Evolutionary conservation across 495 filamentous ascomycete genomes (phyloP).

Genomic region (Tuber calosporum): DNA sequence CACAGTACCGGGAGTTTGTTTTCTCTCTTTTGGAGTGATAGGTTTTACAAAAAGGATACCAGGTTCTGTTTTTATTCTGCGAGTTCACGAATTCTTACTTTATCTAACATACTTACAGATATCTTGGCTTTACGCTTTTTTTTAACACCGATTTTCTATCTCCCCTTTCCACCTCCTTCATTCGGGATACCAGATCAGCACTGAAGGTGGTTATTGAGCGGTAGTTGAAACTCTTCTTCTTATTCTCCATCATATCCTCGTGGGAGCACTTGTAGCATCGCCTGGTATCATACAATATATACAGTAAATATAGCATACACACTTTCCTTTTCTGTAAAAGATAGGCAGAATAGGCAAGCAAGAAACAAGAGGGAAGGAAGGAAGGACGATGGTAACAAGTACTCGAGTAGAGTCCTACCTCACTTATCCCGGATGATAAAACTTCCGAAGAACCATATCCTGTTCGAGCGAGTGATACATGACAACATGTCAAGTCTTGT

Average conservation of each 20-base stretch:
- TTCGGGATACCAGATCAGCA: neutral
- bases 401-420: too few relatives aligned
- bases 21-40: neutral
- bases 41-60: neutral
- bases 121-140: neutral
- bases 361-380: constrained; percentile 11
- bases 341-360: constrained; percentile 7
- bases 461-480: too few relatives aligned
- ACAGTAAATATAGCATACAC: constrained; percentile 37
- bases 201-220: neutral
- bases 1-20: too few relatives aligned
- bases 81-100: neutral
- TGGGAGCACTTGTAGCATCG: constrained; percentile 37
- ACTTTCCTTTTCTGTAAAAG: constrained; percentile 14
- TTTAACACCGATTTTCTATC: too few relatives aligned
- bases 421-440: too few relatives aligned
- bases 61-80: neutral
- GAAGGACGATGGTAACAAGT: too few relatives aligned
- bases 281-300: constrained; percentile 42
- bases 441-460: too few relatives aligned
- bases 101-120: too few relatives aligned
- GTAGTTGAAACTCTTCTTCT: constrained; percentile 22
- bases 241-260: constrained; percentile 13
- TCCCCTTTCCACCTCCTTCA: neutral
- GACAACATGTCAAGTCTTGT: too few relatives aligned